Base-by-base conservation (phyloP, 2,329 filamentous ascomycete species). In the Xylariomycetidae sp. region DNA sequence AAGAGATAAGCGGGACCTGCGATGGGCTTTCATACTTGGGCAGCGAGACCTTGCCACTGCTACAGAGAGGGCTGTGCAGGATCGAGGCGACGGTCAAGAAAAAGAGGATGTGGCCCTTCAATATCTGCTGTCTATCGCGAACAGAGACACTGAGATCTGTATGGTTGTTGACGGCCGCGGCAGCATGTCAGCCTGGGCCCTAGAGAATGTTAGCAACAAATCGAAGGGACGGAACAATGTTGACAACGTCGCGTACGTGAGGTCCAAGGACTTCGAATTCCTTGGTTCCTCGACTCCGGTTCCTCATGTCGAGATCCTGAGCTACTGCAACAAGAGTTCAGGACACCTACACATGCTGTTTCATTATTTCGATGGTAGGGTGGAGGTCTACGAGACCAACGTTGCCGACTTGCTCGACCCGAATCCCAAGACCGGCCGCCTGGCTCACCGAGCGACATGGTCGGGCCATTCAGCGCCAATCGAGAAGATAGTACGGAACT, bases 111-210 rank as follows among this genome's bases (percentile, higher is more conserved):
- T 86, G 42, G 83, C 85, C 5, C 67, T 96, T 31, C 82, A 92
- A 47, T 87, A 94, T 53, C 67, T 97, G 5, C 83, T 94, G 27
- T 84, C 88, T 46, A 74, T 96, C 46, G 87, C 88, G 8, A 92
- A 90, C 41, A 82, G 82, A 33, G 85, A 75, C 36, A 87, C 89
- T 0, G 92, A 98, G 55, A 77, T 98, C 3, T 92, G 88, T 46
- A 72, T 97, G 16, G 80, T 90, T 7, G 69, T 95, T 30, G 88
- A 97, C 58, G 80, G 82, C n/a, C 68, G 73, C 30, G 90, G 90
- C 1, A 80, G 82, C 45, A 87, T 97, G 83, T 88, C 86, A 25
- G 88, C 87, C 0, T 96, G 90, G 86, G 90, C 88, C 1, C 64
- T 98, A 36, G 89, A 97, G 57, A 89, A 90, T 51, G 75, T 94